phyloP scores from a whole-genome alignment of 164 flowering plant genomes.

The Dillenia turbinata region DNA sequence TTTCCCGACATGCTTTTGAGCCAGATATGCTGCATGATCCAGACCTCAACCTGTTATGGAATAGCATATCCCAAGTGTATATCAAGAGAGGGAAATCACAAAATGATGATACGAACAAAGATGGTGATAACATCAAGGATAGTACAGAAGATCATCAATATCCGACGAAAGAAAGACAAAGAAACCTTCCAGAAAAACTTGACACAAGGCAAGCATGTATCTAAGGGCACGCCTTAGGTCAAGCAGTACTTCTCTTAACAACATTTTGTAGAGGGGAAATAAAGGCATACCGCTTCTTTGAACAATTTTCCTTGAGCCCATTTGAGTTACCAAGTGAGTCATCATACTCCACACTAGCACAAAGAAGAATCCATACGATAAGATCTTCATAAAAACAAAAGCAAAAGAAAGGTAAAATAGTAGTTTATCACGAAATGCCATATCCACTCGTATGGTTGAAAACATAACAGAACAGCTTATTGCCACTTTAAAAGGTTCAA shows the following conservation, averaged over 20 bases:
- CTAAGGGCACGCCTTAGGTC: no score
- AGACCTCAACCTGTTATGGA: conserved; percentile 37
- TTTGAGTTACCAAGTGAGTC: conserved; percentile 39
- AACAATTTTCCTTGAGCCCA: conserved; percentile 35
- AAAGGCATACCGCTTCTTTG: conserved; percentile 46
- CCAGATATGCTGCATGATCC: conserved; percentile 41
- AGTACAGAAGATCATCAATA: no score
- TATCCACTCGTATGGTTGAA: no score
- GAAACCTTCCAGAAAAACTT: no score
- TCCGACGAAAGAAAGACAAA: no score
- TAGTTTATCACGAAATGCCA: neutral
- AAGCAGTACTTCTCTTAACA: no score
- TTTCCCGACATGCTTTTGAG: conserved; percentile 77
- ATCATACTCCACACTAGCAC: conserved; percentile 43
- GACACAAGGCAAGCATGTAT: no score
- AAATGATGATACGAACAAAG: no score
- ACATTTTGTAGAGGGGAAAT: no score
- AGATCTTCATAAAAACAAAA: neutral
- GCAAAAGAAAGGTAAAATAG: neutral
- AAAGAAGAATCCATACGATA: neutral
- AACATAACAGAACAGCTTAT: no score
- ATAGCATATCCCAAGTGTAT: neutral
- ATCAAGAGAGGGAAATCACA: no score
- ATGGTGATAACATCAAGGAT: no score
- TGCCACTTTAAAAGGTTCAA: neutral